Base-by-base conservation (phyloP, 2,329 filamentous ascomycete species). In the Aureobasidium pullulans region DNA sequence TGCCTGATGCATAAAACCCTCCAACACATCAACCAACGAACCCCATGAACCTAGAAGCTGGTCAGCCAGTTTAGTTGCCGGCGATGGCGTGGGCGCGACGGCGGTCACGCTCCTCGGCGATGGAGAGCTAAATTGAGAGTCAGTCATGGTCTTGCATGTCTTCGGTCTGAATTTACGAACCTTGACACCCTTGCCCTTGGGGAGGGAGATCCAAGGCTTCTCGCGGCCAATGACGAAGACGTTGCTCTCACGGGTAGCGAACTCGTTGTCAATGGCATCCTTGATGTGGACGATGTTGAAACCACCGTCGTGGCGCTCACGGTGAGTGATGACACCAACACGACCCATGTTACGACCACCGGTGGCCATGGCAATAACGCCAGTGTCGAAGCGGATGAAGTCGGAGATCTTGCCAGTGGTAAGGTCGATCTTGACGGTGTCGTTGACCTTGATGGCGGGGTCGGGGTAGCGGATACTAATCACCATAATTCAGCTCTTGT, bases 321-420 rank as follows among this genome's bases (percentile, higher is more conserved):
- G 93, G 87, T 99, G 92, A 73, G 94, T 97, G 84, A 99, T 95
- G 79, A 97, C 93, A 89, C 94, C 94, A 75, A 99, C 93, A 93
- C 94, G 94, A 78, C 94, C 94, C 93, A 97, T 99, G 90, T 99
- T 99, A 77, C 93, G 94, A 87, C 94, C 94, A 87, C 94, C 94
- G 71, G 94, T 99, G 75, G 88, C 89, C 93, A 99, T 99, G 79
- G 89, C 91, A 72, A 99, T 91, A 76, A 90, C 88, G 80, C 93
- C 94, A 75, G 92, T 96, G 79, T 99, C 94, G 82, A 99, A 99
- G 81, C 88, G 89, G 85, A 97, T 91, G 82, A 89, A 97, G 81
- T 99, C 94, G 71, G 84, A 80, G 82, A 99, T 95, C 88, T 97
- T 99, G 67, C 70, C 94, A 67, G 91, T 96, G 73, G 88, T 81